Conservation (phyloP, 139 green algal species). For the Chlorella ohadii region DNA sequence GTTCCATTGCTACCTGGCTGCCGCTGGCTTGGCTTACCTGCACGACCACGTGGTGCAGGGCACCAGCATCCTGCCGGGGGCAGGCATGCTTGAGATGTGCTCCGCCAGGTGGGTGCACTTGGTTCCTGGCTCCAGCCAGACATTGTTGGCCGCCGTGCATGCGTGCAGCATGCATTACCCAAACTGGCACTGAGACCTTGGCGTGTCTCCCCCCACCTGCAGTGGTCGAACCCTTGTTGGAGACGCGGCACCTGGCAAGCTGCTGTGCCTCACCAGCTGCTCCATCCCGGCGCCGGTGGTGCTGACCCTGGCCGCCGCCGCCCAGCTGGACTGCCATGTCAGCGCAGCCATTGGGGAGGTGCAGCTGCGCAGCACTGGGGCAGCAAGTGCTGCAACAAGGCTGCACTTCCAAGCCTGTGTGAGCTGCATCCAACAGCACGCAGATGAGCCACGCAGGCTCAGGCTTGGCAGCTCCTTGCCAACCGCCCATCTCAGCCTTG, state of each 20-base stretch:
- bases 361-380: background rate
- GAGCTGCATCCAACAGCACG: background rate
- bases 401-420: background rate
- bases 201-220: background rate
- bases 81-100: slow-evolving; percentile 64
- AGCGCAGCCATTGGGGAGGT: background rate
- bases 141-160: too few relatives aligned
- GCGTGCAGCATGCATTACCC: too few relatives aligned
- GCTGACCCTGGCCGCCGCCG: background rate
- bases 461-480: background rate
- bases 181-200: background rate
- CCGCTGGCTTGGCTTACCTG: slow-evolving; percentile 52
- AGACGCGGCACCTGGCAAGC: background rate
- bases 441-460: background rate
- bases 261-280: slow-evolving; percentile 25
- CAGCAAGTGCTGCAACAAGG: too few relatives aligned
- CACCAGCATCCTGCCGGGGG: slow-evolving; percentile 71
- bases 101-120: slow-evolving; percentile 12
- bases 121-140: too few relatives aligned
- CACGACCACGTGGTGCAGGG: slow-evolving; percentile 72
- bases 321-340: slow-evolving; percentile 26
- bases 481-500: too few relatives aligned
- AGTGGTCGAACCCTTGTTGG: background rate
- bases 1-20: background rate
- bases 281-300: slow-evolving; percentile 57